These are phyloP conservation scores for Cercospora beticola DNA, from an alignment of 2,329 filamentous ascomycete species.

Conservation along the genomic window DNA sequence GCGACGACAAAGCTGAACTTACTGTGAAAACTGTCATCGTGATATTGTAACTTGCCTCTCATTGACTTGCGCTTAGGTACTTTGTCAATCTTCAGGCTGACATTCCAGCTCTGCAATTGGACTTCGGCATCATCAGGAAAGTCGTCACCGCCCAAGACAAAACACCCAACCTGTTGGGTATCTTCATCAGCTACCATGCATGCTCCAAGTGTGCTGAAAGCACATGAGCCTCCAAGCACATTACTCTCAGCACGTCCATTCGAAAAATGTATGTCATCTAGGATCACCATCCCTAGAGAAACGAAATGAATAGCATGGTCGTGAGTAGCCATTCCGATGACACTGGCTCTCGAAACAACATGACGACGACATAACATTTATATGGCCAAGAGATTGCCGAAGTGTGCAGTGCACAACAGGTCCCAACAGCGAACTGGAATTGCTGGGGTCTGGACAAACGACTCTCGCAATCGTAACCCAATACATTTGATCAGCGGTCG, in stretches of 20 bases:
- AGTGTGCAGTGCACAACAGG: background rate
- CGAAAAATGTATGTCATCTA: constrained; percentile 20
- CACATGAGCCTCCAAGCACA: constrained; percentile 15
- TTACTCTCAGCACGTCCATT: constrained; percentile 8
- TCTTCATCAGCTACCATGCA: constrained; percentile 11
- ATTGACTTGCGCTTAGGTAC: constrained; percentile 5
- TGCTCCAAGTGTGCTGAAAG: constrained; percentile 17
- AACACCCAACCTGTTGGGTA: constrained; percentile 6
- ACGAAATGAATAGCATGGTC: constrained; percentile 8
- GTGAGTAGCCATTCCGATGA: constrained; percentile 14
- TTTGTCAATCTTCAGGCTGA: constrained; percentile 12
- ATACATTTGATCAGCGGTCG: background rate
- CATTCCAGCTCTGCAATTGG: constrained; percentile 11
- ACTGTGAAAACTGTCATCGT: constrained; percentile 13
- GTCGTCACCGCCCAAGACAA: constrained; percentile 19
- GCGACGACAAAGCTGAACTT: background rate
- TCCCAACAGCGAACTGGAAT: background rate
- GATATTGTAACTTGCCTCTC: constrained; percentile 18
- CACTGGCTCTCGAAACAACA: background rate
- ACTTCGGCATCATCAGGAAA: constrained; percentile 14
- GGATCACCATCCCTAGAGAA: constrained; percentile 17
- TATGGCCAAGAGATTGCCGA: background rate
- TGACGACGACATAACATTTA: background rate
- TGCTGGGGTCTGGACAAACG: background rate
- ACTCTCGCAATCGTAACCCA: background rate